phyloP scores from a whole-genome alignment of 1,284 basidiomycete genomes.

The Fistulinella cinereoalba region DNA sequence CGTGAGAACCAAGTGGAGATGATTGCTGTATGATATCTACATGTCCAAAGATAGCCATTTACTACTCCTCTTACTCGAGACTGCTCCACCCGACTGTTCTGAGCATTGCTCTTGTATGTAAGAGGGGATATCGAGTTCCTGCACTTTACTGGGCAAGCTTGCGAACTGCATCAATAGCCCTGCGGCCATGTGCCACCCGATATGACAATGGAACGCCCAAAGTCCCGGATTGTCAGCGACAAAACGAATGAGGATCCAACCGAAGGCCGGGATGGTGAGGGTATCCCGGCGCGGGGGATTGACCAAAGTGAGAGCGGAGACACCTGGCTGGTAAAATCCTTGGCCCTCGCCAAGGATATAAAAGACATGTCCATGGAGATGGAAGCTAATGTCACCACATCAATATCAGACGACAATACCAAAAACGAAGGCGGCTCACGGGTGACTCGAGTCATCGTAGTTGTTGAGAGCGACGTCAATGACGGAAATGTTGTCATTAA shows the following conservation, averaged over 20 bases:
- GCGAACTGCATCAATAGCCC: constrained; percentile 37
- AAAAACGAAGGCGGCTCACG: too few relatives aligned
- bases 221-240: constrained; percentile 40
- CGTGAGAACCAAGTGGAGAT: not conserved
- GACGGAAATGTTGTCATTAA: constrained; percentile 29
- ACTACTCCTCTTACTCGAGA: constrained; percentile 19
- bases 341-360: constrained; percentile 27
- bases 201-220: constrained; percentile 48
- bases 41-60: constrained; percentile 19
- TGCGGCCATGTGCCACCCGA: constrained; percentile 46
- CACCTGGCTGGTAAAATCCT: constrained; percentile 22
- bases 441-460: constrained; percentile 33
- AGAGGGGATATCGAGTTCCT: constrained; percentile 27
- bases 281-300: constrained; percentile 34
- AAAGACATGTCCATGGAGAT: constrained; percentile 34
- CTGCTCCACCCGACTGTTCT: constrained; percentile 25
- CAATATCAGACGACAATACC: not conserved
- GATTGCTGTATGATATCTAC: constrained; percentile 3
- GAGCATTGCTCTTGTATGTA: constrained; percentile 27
- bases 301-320: constrained; percentile 20
- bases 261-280: constrained; percentile 29
- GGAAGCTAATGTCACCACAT: constrained; percentile 21
- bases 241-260: constrained; percentile 35
- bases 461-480: constrained; percentile 26
- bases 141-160: constrained; percentile 28